Evolutionary conservation across 192 early-diverging fungal genomes (phyloP).

Genomic region (Chytriomyces confervae): DNA sequence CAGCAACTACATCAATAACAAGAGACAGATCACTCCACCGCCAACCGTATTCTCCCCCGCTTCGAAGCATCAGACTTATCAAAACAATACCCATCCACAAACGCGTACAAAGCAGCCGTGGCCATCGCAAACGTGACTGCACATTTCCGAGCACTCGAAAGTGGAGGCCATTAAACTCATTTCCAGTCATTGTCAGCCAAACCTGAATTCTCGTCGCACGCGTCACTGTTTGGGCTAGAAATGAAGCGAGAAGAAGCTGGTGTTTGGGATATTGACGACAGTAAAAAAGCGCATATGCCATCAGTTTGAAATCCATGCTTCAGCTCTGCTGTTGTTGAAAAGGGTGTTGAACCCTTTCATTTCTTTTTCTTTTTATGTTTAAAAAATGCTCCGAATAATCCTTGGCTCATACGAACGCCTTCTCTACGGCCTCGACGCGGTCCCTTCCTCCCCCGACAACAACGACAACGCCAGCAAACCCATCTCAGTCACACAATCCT

Average conservation of each 20-base stretch:
- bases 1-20: constrained; percentile 21
- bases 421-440: constrained; percentile 85
- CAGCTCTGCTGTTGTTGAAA: too few species aligned
- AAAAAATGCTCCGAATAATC: constrained; percentile 44
- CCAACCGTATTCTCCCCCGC: background rate
- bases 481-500: constrained; percentile 67
- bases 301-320: too few species aligned
- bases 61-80: background rate
- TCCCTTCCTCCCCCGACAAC: constrained; percentile 21
- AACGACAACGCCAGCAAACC: background rate
- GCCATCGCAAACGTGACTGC: constrained; percentile 31
- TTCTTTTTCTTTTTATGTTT: background rate
- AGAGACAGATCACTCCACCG: background rate
- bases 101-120: constrained; percentile 25
- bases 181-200: background rate
- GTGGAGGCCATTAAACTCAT: background rate
- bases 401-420: constrained; percentile 95
- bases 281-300: too few species aligned
- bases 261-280: background rate
- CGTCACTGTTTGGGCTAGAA: background rate
- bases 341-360: background rate
- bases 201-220: background rate
- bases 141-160: constrained; percentile 11
- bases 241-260: background rate
- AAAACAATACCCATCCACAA: constrained; percentile 32